Evolutionary conservation across 1,139 yeast species (phyloP), one percentile per base, ranked within the genome.

Genomic region (Scheffersomyces segobiensis): DNA sequence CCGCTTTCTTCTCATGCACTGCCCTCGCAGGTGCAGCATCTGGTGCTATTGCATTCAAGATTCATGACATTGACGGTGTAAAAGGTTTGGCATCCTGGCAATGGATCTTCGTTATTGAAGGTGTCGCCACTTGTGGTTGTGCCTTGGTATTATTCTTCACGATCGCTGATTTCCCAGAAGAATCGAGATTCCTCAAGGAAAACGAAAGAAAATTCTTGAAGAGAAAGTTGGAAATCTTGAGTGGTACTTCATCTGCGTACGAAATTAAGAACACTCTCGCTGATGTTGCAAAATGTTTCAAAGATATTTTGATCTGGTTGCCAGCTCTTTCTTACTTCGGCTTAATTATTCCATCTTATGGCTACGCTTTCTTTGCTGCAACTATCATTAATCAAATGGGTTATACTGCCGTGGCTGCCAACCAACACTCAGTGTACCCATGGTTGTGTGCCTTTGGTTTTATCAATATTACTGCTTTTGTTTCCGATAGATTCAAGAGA

Each of bases 91-190:
- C 71, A 19, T 78, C 89, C n/a, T 89, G 93, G 95, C 80, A 86
- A 71, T 89, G 91, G 89, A 79, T 89, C 60, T 89, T 86, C 71
- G 82, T 89, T 62, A 82, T 89, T 62, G 95, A 89, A 69, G 95
- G 95, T 57, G 77, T 87, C 5, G 77, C 88, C 65, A 90, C 96
- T 32, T 82, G 83, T 51, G 88, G 87, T 46, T 79, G 83, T 59
- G 83, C 84, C 0, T 61, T 87, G 48, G 60, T 88, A n/a, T 78
- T 89, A 59, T 89, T 74, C 72, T 87, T 88, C 68, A 72, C 82
- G 49, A 80, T 91, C 63, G 88, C 96, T 14, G 95, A 91, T 70
- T 79, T 79, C 73, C 84, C 84, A 0, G 81, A 78, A 65, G 74
- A 85, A 67, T 76, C 85, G n/a, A 78, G 83, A 62, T 85, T 85